phyloP scores from a whole-genome alignment of 1,284 basidiomycete species.

The Leucoagaricus sp. region DNA sequence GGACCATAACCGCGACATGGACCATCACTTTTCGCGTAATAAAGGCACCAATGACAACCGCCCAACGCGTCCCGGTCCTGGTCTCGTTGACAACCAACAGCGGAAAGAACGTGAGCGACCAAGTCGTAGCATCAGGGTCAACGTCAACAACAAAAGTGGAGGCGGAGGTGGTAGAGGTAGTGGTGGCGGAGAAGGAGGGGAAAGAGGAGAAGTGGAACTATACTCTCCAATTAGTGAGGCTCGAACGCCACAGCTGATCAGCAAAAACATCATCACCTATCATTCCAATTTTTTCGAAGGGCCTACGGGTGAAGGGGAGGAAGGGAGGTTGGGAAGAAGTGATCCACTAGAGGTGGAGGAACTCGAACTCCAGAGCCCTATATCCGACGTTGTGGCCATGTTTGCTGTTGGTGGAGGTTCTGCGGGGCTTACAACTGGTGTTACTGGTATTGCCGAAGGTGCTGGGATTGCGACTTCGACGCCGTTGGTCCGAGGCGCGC shows the following conservation, averaged over 20 bases:
- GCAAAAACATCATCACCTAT: slow-evolving; percentile 9
- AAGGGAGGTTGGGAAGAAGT: not conserved
- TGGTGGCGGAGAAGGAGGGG: not conserved
- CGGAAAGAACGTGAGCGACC: not conserved
- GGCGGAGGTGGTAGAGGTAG: not conserved
- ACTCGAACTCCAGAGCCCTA: not conserved
- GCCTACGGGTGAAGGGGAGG: not conserved
- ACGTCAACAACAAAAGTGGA: not conserved
- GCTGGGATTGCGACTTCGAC: not conserved
- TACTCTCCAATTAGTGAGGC: not conserved
- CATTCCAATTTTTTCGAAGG: slow-evolving; percentile 11
- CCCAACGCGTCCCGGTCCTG: not conserved
- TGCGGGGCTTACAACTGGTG: not conserved
- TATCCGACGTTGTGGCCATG: not conserved
- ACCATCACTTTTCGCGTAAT: too few species aligned
- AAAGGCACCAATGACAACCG: not conserved
- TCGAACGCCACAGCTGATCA: slow-evolving; percentile 7
- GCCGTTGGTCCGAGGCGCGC: not conserved
- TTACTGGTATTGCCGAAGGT: too few species aligned
- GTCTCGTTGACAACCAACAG: not conserved
- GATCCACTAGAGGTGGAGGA: slow-evolving; percentile 7
- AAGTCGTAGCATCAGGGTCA: not conserved
- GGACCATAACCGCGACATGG: too few species aligned
- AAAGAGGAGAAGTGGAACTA: not conserved
- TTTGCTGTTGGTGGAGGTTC: not conserved